These are phyloP conservation scores for Curvularia verruculosa DNA, from an alignment of 2,329 filamentous ascomycete genomes.

Conservation along the genomic window DNA sequence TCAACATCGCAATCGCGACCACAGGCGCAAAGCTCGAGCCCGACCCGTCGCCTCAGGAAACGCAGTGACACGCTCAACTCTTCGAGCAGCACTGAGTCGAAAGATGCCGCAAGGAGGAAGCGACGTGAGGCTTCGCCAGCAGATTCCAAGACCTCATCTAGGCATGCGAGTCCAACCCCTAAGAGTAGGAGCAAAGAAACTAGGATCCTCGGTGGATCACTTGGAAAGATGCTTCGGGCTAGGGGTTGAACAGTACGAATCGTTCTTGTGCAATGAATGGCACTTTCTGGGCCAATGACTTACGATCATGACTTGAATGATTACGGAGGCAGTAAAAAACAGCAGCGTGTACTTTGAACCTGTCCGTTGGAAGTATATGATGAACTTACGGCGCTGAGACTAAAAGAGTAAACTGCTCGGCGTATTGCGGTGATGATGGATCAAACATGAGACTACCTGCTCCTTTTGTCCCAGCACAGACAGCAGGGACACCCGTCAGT, in stretches of 20 bases:
- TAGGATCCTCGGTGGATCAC: conserved; percentile 6
- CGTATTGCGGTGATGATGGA: not conserved
- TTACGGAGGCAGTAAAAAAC: not conserved
- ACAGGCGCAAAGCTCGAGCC: conserved; percentile 7
- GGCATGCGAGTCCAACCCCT: conserved; percentile 20
- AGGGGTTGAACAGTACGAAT: conserved; percentile 12
- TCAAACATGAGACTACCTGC: not conserved
- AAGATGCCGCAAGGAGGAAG: conserved; percentile 8
- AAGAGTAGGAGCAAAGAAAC: conserved; percentile 16
- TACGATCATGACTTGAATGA: not conserved
- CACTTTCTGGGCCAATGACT: not conserved
- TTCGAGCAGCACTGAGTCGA: conserved; percentile 19
- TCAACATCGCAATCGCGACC: conserved; percentile 2
- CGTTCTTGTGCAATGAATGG: not conserved
- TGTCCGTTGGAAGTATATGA: not conserved
- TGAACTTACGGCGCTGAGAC: not conserved
- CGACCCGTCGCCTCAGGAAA: conserved; percentile 25
- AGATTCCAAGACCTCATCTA: conserved; percentile 14
- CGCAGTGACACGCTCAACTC: conserved; percentile 32
- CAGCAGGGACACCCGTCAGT: not conserved
- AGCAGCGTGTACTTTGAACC: not conserved
- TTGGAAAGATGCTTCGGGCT: conserved; percentile 22
- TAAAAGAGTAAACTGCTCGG: not conserved
- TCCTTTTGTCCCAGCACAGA: not conserved
- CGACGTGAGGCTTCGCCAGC: conserved; percentile 18